phyloP scores from a whole-genome alignment of 225 moss, liverwort and hornwort genomes.

The Pleurozium schreberi region DNA sequence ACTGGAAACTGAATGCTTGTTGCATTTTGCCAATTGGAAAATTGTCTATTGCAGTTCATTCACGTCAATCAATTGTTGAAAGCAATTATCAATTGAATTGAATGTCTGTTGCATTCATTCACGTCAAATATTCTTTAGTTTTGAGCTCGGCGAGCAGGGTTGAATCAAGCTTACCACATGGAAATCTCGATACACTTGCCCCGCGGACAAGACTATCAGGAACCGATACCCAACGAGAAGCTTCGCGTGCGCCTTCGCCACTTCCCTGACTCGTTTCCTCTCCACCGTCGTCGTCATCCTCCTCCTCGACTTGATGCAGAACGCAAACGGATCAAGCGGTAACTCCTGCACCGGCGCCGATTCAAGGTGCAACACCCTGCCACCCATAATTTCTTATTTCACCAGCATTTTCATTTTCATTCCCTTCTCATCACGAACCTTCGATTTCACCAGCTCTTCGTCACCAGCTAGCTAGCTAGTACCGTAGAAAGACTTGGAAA shows the following conservation, averaged over 20 bases:
- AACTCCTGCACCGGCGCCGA: not conserved
- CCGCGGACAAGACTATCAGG: not conserved
- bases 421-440: not conserved
- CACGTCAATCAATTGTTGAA: not conserved
- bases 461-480: not conserved
- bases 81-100: not conserved
- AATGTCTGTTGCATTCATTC: not conserved
- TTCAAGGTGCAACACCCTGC: not conserved
- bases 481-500: slow-evolving; percentile 28
- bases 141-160: not conserved
- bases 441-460: not conserved
- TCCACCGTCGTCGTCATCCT: not conserved
- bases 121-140: not conserved
- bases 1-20: not conserved
- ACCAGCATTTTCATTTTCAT: too few species aligned
- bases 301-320: slow-evolving; percentile 7
- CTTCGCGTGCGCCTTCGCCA: not conserved
- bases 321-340: not conserved
- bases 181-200: slow-evolving; percentile 15
- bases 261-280: not conserved
- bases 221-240: not conserved
- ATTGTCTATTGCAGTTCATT: too few species aligned
- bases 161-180: not conserved
- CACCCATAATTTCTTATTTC: not conserved
- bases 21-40: too few species aligned